Base-by-base conservation (phyloP, 176 grass and related monocot genomes). In the Miscanthus lutarioriparius region DNA sequence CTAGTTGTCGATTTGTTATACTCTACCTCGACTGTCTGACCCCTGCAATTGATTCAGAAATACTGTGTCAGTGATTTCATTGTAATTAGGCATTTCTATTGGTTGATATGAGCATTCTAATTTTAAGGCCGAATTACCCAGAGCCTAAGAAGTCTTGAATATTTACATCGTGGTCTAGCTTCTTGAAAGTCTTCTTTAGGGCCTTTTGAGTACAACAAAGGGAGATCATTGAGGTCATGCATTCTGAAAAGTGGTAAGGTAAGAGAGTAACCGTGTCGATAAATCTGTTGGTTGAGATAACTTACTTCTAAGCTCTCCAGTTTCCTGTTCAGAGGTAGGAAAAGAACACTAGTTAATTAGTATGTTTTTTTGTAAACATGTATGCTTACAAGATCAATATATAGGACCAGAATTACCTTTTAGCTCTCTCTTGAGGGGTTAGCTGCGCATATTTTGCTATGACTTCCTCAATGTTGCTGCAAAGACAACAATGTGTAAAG, bases 151-250 rank as follows among this genome's bases (percentile, higher is more conserved):
- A 95, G 35, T 95, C 93, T 48, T 92, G 93, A 83, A 95, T 90
- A 86, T 95, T 92, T 58, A 95, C 88, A 81, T 95, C 90, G 48
- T 95, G 93, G 49, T 95, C 93, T 33, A 95, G 86, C 70, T 95
- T 95, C 90, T 95, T 92, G 93, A 95, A 95, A 75, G 93, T 90
- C 76, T 95, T 95, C 85, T 90, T 90, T 22, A 95, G 83, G 35
- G 90, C 87, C 90, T 95, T 83, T 74, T 35, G 47, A 49, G 56
- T 58, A 87, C 17, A 84, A 64, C 84, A 63, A 80, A 89, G 80
- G 14, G 19, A 61, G 27, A 70, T 41, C 20, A 44, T n/a, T 86
- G 37, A 85, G 59, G 43, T 59, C 2, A 64, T 13, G 59, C 53
- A 81, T 54, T 81, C 67, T 80, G 9, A 84, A 79, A 70, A n/a